phyloP scores from a whole-genome alignment of 306 rosid genomes.

The Sophora flavescens region DNA sequence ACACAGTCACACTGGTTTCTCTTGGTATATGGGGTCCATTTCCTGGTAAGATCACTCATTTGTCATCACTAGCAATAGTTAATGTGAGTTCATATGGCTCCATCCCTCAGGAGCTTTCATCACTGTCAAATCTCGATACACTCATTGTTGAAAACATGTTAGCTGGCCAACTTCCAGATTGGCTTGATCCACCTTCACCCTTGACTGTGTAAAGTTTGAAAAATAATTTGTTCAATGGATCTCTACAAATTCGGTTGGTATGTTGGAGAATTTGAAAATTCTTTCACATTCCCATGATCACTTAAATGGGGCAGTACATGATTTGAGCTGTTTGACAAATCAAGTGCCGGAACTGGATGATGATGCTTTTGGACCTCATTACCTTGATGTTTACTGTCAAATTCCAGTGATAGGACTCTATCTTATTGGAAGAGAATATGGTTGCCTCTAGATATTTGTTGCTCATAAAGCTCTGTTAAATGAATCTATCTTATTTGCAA shows the following conservation, averaged over 20 bases:
- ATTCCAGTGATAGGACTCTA: conserved; percentile 56
- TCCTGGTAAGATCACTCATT: conserved; percentile 63
- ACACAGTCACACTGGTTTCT: conserved; percentile 80
- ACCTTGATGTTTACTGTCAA: conserved; percentile 68
- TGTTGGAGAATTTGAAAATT: conserved; percentile 71
- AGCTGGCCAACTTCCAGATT: conserved; percentile 62
- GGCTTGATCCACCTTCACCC: conserved; percentile 62
- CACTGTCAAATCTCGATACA: conserved; percentile 64
- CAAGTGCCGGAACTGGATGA: conserved; percentile 84
- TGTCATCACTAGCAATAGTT: conserved; percentile 81
- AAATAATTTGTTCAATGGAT: conserved; percentile 68
- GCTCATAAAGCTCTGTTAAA: conserved; percentile 9
- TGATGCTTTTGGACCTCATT: conserved; percentile 84
- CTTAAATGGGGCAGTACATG: conserved; percentile 75
- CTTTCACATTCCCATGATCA: conserved; percentile 78
- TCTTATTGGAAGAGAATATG: not conserved
- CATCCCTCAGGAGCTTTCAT: conserved; percentile 78
- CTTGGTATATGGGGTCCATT: conserved; percentile 91
- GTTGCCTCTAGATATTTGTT: conserved; percentile 6
- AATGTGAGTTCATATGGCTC: conserved; percentile 80
- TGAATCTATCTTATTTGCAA: conserved; percentile 21
- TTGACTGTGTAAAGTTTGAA: conserved; percentile 81
- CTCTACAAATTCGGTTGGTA: conserved; percentile 64
- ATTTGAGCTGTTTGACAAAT: conserved; percentile 72
- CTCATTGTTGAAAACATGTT: conserved; percentile 81